Conservation (phyloP, 306 rosid species). For the Albizia julibrissin region DNA sequence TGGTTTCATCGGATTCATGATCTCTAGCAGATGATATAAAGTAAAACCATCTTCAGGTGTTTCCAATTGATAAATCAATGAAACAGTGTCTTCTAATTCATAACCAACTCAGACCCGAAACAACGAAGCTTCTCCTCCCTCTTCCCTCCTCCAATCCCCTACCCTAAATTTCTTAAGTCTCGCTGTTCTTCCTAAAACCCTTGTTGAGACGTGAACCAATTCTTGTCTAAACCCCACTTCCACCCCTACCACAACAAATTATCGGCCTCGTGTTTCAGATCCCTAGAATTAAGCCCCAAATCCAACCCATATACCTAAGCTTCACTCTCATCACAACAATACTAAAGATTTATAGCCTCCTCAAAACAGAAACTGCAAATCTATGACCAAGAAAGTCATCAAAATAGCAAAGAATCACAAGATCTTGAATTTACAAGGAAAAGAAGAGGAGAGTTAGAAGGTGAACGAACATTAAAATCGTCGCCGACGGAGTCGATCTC, state of each 20-base stretch:
- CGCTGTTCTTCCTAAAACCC: neutral
- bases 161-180: conserved; percentile 1
- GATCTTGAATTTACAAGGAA: neutral
- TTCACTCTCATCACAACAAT: conserved; percentile 8
- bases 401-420: neutral
- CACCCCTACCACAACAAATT: neutral
- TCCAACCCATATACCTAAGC: neutral
- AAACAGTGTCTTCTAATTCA: neutral
- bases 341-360: neutral
- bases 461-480: conserved; percentile 60
- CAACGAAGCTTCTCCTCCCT: neutral
- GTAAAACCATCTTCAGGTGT: conserved; percentile 2
- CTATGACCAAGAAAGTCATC: conserved; percentile 3
- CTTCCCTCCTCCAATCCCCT: neutral
- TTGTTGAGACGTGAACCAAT: neutral
- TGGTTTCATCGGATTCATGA: conserved; percentile 13
- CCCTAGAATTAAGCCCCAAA: neutral
- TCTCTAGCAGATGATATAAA: conserved; percentile 20
- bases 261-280: conserved; percentile 2
- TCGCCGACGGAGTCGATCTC: conserved; percentile 76
- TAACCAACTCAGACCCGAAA: neutral
- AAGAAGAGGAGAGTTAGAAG: conserved; percentile 1
- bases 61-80: neutral
- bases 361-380: conserved; percentile 2
- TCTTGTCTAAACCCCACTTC: neutral